These are phyloP conservation scores for Sclerotinia borealis DNA, from an alignment of 2,329 filamentous ascomycete species.

Conservation along the genomic window DNA sequence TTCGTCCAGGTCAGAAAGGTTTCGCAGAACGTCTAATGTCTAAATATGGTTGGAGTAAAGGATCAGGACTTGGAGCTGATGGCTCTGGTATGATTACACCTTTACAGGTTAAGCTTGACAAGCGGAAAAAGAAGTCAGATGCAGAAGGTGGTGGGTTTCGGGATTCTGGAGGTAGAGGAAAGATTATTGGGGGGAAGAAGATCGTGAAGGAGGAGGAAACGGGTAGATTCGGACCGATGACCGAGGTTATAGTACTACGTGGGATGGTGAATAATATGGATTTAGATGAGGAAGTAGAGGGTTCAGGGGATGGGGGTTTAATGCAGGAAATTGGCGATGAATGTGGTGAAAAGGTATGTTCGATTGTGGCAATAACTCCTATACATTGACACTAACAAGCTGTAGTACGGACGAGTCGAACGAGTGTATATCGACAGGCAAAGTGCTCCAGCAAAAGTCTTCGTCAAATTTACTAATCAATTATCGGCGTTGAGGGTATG, in stretches of 20 bases:
- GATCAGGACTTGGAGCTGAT: conserved; percentile 77
- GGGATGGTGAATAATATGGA: conserved; percentile 86
- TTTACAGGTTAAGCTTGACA: conserved; percentile 77
- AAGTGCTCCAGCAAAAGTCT: conserved; percentile 59
- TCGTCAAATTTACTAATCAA: conserved; percentile 86
- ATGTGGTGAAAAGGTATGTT: conserved; percentile 69
- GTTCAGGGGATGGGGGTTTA: conserved; percentile 54
- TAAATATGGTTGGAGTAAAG: conserved; percentile 91
- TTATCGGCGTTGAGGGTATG: conserved; percentile 77
- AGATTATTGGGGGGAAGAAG: conserved; percentile 72
- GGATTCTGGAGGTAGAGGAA: conserved; percentile 60
- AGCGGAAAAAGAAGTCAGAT: conserved; percentile 72
- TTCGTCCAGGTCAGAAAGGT: conserved; percentile 70
- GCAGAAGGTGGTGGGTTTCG: conserved; percentile 73
- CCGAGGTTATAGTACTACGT: conserved; percentile 72
- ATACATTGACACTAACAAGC: conserved; percentile 1
- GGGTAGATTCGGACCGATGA: conserved; percentile 65
- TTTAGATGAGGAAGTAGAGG: conserved; percentile 68
- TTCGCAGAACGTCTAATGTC: conserved; percentile 85
- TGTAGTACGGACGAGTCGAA: conserved; percentile 75
- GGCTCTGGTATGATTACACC: conserved; percentile 80
- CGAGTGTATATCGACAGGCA: conserved; percentile 67
- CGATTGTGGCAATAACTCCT: not conserved
- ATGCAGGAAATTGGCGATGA: conserved; percentile 95
- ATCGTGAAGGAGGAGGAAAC: conserved; percentile 35